Base-by-base conservation (phyloP, 2,329 filamentous ascomycete species). In the Hymenoscyphus fraxineus region DNA sequence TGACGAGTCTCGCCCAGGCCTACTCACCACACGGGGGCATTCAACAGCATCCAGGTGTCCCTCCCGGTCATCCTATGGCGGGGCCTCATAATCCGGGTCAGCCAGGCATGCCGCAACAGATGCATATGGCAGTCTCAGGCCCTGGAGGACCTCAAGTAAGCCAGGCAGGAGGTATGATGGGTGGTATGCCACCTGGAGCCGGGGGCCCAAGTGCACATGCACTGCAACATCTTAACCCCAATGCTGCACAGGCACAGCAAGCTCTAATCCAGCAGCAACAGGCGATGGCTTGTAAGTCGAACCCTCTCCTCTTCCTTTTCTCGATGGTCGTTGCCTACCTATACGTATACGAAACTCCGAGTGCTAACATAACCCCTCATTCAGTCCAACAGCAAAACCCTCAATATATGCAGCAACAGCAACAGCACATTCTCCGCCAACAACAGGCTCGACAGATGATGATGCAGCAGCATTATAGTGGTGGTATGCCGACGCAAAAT, bases 1-100 rank as follows among this genome's bases (percentile, higher is more conserved):
- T 92, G 88, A 84, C 88, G 67, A 87, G 84, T 78, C 85, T 88
- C 79, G 82, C 80, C 69, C 84, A 84, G 71, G 81, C 84, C 73
- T 90, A 87, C 74, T 87, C 88, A 77, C 88, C 87, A 77, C 88
- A 91, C 80, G 87, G 88, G 69, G 86, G 81, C 75, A 90, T 92
- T 86, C 89, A 82, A 66, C 82, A 87, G 72, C 88, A 90, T 76
- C 88, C 88, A 68, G 88, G 87, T 70, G 86, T 89, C 69, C 83
- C 85, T 64, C 82, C 82, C 71, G 82, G 81, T 58, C 82, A 85
- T 69, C 81, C 82, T 51, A 83, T 83, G 76, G 81, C 84, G 47
- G 85, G 85, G 40, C 88, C 69, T 44, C 73, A 75, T 62, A 73
- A 89, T 75, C 87, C 86, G 61, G 89, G 89, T 61, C 88, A 89